A percentile compares a stretch with the other conserved stretches of the same genome.
Conservation (phyloP, 2,329 filamentous ascomycete species). For the Microsporum canis region DNA sequence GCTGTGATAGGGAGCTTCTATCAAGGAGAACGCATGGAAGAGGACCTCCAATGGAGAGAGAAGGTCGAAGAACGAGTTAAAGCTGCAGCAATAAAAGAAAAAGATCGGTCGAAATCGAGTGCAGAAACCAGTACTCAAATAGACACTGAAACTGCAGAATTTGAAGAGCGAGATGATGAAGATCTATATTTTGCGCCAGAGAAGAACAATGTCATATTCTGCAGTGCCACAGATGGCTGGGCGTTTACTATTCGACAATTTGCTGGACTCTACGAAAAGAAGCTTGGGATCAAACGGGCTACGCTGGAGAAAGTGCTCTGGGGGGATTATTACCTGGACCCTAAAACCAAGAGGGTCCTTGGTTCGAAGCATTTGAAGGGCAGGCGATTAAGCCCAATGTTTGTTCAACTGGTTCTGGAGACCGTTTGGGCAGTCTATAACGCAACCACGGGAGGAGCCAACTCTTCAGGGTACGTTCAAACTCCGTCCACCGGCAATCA, state of each 20-base stretch:
- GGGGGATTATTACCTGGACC: conserved; percentile 93
- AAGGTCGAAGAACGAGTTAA: conserved; percentile 76
- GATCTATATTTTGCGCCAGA: conserved; percentile 97
- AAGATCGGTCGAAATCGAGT: conserved; percentile 29
- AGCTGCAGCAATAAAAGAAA: conserved; percentile 52
- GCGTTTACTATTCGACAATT: conserved; percentile 95
- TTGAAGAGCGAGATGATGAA: conserved; percentile 87
- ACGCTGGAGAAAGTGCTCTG: conserved; percentile 87
- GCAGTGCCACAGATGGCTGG: conserved; percentile 97
- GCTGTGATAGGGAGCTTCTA: conserved; percentile 96
- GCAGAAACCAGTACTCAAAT: conserved; percentile 43
- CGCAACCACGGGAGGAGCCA: conserved; percentile 71
- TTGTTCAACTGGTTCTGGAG: conserved; percentile 90
- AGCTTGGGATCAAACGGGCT: conserved; percentile 83
- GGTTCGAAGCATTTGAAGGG: conserved; percentile 88
- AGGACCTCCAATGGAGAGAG: conserved; percentile 92
- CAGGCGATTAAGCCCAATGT: conserved; percentile 84
- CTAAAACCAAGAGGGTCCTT: conserved; percentile 90
- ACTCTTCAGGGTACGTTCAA: conserved; percentile 60
- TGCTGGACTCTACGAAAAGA: conserved; percentile 86
- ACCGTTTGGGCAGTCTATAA: conserved; percentile 94
- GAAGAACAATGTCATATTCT: conserved; percentile 98
- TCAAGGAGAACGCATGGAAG: conserved; percentile 96
- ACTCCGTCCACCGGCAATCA: conserved; percentile 6
- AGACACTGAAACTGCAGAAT: conserved; percentile 46